These are phyloP conservation scores for Backusella liffmaniae DNA, from an alignment of 192 early-diverging fungal genomes.

Conservation along the genomic window DNA sequence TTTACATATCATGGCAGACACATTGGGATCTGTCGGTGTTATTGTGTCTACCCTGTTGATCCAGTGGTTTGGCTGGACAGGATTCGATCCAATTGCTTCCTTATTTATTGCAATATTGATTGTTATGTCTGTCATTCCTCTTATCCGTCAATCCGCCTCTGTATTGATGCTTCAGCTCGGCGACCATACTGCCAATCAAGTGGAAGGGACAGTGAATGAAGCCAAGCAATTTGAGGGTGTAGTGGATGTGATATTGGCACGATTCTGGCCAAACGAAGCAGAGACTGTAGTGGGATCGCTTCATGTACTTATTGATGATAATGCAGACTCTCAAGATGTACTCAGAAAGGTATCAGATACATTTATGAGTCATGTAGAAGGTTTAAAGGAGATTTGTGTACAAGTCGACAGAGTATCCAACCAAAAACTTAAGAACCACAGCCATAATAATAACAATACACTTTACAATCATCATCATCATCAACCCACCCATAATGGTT, in stretches of 20 bases:
- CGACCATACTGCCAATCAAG: conserved; percentile 37
- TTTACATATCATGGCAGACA: conserved; percentile 92
- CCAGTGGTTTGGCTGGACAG: conserved; percentile 89
- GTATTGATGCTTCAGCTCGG: conserved; percentile 53
- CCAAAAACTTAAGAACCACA: background rate
- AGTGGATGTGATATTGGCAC: conserved; percentile 35
- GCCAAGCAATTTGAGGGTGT: conserved; percentile 44
- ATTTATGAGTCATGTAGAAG: conserved; percentile 47
- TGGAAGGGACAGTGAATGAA: conserved; percentile 49
- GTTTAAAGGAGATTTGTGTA: conserved; percentile 49
- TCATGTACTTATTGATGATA: conserved; percentile 44
- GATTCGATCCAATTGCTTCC: conserved; percentile 93
- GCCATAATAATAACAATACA: background rate
- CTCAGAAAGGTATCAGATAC: conserved; percentile 40
- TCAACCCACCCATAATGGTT: background rate
- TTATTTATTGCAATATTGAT: conserved; percentile 89
- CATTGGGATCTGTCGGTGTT: conserved; percentile 93
- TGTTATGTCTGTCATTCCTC: conserved; percentile 79
- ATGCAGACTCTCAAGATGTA: conserved; percentile 30
- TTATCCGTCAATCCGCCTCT: conserved; percentile 69
- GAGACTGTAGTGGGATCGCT: conserved; percentile 52
- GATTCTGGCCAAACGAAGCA: conserved; percentile 61
- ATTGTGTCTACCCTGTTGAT: conserved; percentile 93
- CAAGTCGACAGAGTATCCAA: conserved; percentile 41
- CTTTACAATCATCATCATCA: background rate